Evolutionary conservation across 345 rosid genomes (phyloP), one percentile per base, ranked within the genome.

Genomic region (Hibiscus trionum): DNA sequence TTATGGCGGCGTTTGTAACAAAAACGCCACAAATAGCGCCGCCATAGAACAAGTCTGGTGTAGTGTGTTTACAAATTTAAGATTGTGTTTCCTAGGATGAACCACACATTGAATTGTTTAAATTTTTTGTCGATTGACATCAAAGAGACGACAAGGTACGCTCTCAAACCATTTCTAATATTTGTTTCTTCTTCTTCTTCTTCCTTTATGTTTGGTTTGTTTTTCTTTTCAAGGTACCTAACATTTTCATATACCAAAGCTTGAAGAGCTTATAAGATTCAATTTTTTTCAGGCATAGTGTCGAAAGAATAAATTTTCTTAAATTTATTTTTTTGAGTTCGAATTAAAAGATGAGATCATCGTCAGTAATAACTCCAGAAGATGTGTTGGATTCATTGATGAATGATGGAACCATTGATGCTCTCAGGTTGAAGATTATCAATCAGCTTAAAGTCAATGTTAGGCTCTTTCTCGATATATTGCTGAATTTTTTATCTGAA

Each of bases 381-480:
- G 27, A 26, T 26, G 1, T 26, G 27, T 26, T 26, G 27, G 27
- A 50, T 91, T 84, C 90, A 0, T 78, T 87, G 56, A 87, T 89
- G 91, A 89, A 89, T 63, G 91, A 89, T 75, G 95, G 90, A 21
- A 82, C 91, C 29, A 82, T 89, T 72, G 91, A 89, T 66, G 77
- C 88, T 73, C 86, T 89, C 75, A 80, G 91, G 60, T 81, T 83
- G 77, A 86, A 87, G 84, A 87, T 89, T 74, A 87, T 89, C 58
- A 87, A 87, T 72, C 90, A 89, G 82, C 90, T 89, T 72, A 86
- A 86, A 83, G 88, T 91, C 78, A 86, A 87, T 75, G 90, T 86
- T 80, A 75, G 64, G 39, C 10, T 55, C 69, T 60, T 26, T 37
- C 44, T 11, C 27, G 29, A 39, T 26, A 26, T 2, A 7, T 17